Conservation (phyloP, 192 early-diverging fungal genomes). For the Phycomyces nitens region DNA sequence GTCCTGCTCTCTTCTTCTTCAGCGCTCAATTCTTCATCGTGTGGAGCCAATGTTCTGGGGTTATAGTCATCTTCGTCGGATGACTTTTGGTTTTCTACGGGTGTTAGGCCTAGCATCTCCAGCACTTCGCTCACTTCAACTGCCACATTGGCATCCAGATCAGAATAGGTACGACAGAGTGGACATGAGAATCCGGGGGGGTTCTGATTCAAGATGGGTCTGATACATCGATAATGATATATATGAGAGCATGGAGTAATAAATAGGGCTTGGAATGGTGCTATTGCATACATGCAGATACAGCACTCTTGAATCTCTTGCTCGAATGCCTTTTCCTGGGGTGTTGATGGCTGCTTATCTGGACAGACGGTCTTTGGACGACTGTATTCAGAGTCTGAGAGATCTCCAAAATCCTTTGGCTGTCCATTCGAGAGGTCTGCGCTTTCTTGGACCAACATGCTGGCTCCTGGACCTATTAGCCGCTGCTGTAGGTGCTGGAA, state of each 20-base stretch:
- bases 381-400: neutral
- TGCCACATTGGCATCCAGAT: slow-evolving; percentile 70
- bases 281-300: slow-evolving; percentile 79
- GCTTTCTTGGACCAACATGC: neutral
- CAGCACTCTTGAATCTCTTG: slow-evolving; percentile 63
- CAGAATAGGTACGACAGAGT: slow-evolving; percentile 81
- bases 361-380: neutral
- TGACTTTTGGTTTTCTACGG: no score
- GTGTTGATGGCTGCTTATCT: neutral
- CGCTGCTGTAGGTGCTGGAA: slow-evolving; percentile 20
- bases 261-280: slow-evolving; percentile 79
- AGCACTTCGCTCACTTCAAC: slow-evolving; percentile 35
- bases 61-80: no score
- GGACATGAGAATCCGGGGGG: slow-evolving; percentile 75
- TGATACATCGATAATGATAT: slow-evolving; percentile 84
- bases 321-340: slow-evolving; percentile 1
- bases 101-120: slow-evolving; percentile 14
- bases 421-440: neutral
- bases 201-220: slow-evolving; percentile 59
- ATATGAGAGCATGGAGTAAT: slow-evolving; percentile 84
- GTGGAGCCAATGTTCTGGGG: no score
- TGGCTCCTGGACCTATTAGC: neutral
- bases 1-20: no score
- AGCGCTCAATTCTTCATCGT: no score
- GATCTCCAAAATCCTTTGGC: neutral